These are phyloP conservation scores for Clitoria ternatea DNA, from an alignment of 306 rosid genomes.

Conservation along the genomic window DNA sequence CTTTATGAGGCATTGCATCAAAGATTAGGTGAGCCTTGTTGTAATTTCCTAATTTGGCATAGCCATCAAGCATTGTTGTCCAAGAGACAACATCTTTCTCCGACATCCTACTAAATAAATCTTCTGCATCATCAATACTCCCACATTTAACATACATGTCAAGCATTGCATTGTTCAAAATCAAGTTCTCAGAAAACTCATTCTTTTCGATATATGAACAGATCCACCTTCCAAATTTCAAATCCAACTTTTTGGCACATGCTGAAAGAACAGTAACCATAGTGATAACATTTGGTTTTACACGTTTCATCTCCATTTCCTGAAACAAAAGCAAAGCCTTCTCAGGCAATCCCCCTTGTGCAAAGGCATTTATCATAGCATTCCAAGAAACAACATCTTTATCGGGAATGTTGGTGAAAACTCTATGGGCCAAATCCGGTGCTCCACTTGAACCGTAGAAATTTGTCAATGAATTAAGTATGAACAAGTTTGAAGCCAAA, in stretches of 20 bases:
- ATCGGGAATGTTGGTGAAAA: conserved; percentile 35
- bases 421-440: conserved; percentile 40
- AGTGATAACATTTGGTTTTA: conserved; percentile 55
- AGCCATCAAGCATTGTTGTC: conserved; percentile 70
- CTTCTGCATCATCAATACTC: conserved; percentile 43
- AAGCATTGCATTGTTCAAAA: conserved; percentile 57
- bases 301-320: conserved; percentile 43
- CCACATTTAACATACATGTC: conserved; percentile 66
- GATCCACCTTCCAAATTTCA: conserved; percentile 66
- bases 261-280: conserved; percentile 61
- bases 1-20: conserved; percentile 46
- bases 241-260: conserved; percentile 48
- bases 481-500: conserved; percentile 40
- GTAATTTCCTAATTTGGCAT: conserved; percentile 46
- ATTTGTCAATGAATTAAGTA: conserved; percentile 53
- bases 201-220: conserved; percentile 44
- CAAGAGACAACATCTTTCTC: conserved; percentile 66
- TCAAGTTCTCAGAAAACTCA: conserved; percentile 39
- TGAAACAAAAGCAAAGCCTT: conserved; percentile 45
- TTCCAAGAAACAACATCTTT: conserved; percentile 68
- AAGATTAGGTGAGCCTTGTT: conserved; percentile 42
- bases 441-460: conserved; percentile 54
- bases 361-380: conserved; percentile 48
- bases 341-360: conserved; percentile 39
- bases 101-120: conserved; percentile 48